Base-by-base conservation (phyloP, 2,329 filamentous ascomycete species). In the Fusarium marasasianum region DNA sequence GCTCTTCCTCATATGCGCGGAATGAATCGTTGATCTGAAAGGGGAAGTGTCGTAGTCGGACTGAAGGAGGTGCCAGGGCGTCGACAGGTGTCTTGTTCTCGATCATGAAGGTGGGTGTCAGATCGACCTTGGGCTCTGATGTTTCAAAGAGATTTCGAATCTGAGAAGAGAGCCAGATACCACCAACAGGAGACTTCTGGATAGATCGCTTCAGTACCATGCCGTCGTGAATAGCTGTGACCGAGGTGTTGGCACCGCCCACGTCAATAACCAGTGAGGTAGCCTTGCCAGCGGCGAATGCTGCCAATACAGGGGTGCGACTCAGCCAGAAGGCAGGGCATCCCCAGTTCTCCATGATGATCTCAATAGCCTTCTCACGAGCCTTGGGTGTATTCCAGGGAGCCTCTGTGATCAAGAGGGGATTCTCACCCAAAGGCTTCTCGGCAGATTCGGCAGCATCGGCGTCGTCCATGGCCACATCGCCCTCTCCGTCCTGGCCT, bases 261-360 rank as follows among this genome's bases (percentile, higher is more conserved):
- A 98, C 90, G 80, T 98, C 96, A 73, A 99, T 89, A 48, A 99
- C 95, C 48, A 99, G 89, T 12, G 95, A 96, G 9, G 94, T 97
- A 1, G 96, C 92, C 84, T 98, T 98, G 73, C 96, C 96, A 22
- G 94, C 93, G 24, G 95, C 95, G 81, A 98, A 98, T 26, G 95
- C 93, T 62, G 96, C 92, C 81, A 98, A 89, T 48, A 98, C 95
- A 33, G 96, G 95, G 60, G 92, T 97, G 79, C 94, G 91, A 72
- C 94, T 94, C 70, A 98, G 87, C 89, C 96, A 99, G 83, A 98
- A 98, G 10, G 96, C 96, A 24, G 96, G 96, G 63, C 93, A 93
- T 35, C 94, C 95, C 95, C 96, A 99, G 80, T 91, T 94, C 87
- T 99, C 96, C 92, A 99, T 98, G 68, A 94, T 95, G 72, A 98